A percentile compares a stretch with the other conserved stretches of the same genome.
phyloP scores from a whole-genome alignment of 257 asterid genomes.

The Solanum ossicruentum region DNA sequence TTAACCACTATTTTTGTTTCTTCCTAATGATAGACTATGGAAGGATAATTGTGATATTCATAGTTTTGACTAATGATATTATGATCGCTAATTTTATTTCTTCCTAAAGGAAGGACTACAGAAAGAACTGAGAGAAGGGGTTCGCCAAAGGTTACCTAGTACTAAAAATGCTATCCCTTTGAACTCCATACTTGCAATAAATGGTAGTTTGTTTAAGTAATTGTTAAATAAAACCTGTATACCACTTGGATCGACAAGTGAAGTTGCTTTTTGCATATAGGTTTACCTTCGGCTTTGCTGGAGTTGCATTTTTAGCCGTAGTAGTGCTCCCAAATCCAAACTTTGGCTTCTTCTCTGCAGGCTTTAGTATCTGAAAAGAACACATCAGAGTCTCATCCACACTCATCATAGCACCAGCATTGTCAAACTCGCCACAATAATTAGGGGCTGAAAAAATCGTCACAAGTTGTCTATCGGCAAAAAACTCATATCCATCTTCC shows the following conservation, averaged over 20 bases:
- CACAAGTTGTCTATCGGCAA: slow-evolving; percentile 13
- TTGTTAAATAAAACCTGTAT: background rate
- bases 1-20: background rate
- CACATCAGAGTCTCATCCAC: slow-evolving; percentile 17
- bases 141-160: background rate
- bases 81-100: background rate
- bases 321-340: slow-evolving; percentile 13
- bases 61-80: background rate
- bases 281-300: slow-evolving; percentile 7
- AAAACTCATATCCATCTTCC: slow-evolving; percentile 17
- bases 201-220: background rate
- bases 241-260: background rate
- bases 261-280: background rate
- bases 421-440: background rate
- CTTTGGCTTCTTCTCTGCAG: slow-evolving; percentile 17
- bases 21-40: background rate
- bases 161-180: background rate
- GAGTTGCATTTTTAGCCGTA: slow-evolving; percentile 5
- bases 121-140: background rate
- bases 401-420: slow-evolving; percentile 3
- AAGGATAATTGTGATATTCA: background rate
- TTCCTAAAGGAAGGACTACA: background rate
- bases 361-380: slow-evolving; percentile 16
- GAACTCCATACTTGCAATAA: background rate
- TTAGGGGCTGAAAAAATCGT: background rate